phyloP scores from a whole-genome alignment of 2,329 filamentous ascomycete species.

The Tolypocladium nubicola region DNA sequence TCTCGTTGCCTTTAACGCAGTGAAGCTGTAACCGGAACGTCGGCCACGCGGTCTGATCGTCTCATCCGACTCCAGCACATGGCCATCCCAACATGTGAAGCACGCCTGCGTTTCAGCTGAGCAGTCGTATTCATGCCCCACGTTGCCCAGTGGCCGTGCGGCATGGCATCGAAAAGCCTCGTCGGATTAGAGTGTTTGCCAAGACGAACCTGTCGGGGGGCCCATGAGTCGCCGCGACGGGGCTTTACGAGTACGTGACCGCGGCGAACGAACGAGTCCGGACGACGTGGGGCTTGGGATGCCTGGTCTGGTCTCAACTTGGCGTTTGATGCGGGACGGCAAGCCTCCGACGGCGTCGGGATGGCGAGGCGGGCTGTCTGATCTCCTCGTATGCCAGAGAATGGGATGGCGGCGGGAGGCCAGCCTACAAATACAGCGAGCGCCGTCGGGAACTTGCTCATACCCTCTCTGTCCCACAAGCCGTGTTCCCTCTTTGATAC shows the following conservation, averaged over 20 bases:
- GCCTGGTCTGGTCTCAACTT: neutral
- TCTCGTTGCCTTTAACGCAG: neutral
- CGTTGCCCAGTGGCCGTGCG: neutral
- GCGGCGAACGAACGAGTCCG: no score
- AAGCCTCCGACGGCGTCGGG: neutral
- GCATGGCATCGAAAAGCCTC: neutral
- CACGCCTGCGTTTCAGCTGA: slow-evolving; percentile 10
- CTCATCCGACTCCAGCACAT: neutral
- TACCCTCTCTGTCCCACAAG: neutral
- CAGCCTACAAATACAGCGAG: neutral
- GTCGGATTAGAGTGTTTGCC: neutral
- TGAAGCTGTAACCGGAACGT: neutral
- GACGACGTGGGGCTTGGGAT: neutral
- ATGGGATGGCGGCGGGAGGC: neutral
- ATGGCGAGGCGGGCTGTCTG: neutral
- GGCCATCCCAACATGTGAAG: slow-evolving; percentile 5
- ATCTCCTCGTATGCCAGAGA: neutral
- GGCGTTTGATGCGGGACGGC: neutral
- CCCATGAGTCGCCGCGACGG: neutral
- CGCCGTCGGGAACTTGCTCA: neutral
- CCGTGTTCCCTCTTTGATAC: neutral
- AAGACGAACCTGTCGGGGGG: neutral
- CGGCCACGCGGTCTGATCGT: slow-evolving; percentile 1
- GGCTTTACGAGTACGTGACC: no score
- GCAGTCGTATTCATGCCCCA: neutral